Base-by-base conservation (phyloP, 1,139 yeast genomes). In the Suhomyces maxii region DNA sequence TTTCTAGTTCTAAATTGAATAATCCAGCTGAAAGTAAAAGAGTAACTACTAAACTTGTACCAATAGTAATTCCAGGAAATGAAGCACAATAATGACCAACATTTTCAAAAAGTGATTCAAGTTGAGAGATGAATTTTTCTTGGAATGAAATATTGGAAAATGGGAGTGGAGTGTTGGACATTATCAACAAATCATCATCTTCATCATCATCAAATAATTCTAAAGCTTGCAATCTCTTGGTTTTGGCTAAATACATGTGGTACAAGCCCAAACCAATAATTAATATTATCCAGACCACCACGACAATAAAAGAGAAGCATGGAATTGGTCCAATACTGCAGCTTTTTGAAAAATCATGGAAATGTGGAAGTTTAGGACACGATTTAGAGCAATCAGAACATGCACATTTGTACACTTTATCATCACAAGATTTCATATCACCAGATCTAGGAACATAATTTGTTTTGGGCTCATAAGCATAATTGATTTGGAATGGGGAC, bases 401-500 rank as follows among this genome's bases (percentile, higher is more conserved):
- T 0, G 98, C 89, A 67, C 99, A 90, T 53, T 79, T 78, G 60
- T 78, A 91, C 39, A 80, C 83, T 2, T 69, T 62, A 54, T 82
- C 87, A 53, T 82, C 78, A 61, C 98, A 93, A n/a, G 64, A 46
- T 51, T 73, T 71, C 50, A 77, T 69, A 1, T 64, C 57, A 0
- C 76, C 73, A 7, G 55, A 36, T 42, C 71, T 52, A 39, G 69
- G 56, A 6, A 32, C 36, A 32, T 69, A 49, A 1, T 66, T 69
- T 1, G 55, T 46, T 0, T 54, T 48, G 3, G 54, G 30, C 10
- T 67, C 68, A 69, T 82, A 88, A 8, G 76, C 69, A 62, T 83
- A 90, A 61, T 91, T 86, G 55, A 93, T 91, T 62, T 93, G 98
- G 61, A 93, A 90, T 0, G 98, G 97, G 0, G 97, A 89, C 0